Evolutionary conservation across 495 filamentous ascomycete genomes (phyloP), one percentile per base, ranked within the genome.

Genomic region (Aspergillus bridgeri): DNA sequence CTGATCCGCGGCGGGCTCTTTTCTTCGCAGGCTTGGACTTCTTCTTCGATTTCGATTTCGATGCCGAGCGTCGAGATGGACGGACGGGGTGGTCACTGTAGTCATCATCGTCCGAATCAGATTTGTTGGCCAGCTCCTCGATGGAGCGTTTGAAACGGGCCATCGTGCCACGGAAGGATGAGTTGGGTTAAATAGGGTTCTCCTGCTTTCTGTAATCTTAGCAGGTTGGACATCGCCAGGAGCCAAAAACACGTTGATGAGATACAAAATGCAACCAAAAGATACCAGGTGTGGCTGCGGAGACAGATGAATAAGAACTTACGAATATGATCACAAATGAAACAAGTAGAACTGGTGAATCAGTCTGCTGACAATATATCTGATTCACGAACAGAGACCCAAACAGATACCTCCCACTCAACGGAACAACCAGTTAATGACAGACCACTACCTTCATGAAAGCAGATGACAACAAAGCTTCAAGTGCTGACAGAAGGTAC

Each of bases 61-160:
- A 67, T 13, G 59, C 65, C 22, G 74, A 53, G 18, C 63, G 63
- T 58, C 72, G 70, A 65, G 65, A 74, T 60, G 65, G 68, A 52
- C 65, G 64, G 6, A 60, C 54, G 43, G 65, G 67, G 49, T 71
- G 77, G 52, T 68, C 83, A 69, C 64, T 78, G 69, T 89, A 96
- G 67, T 90, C 90, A 46, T 87, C 86, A 60, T 96, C 91, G 46
- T 91, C 84, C 0, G 90, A 83, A 64, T 96, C 91, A 46, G 91
- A 94, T 66, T 89, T 89, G 74, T 85, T 91, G 21, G 86, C 90
- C 62, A 93, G 82, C 60, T 82, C 83, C 54, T 90, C 86, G 58
- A 87, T 69, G 72, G 86, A 88, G 57, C 91, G 83, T 73, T 94
- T 94, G 48, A 66, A 58, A 53, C 75, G 76, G 61, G 65, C 69